Percentiles rank a stretch among this genome's conserved stretches.
phyloP scores from a whole-genome alignment of 352 stramenopile genomes.

The Globisporangium rhizosaccharum region DNA sequence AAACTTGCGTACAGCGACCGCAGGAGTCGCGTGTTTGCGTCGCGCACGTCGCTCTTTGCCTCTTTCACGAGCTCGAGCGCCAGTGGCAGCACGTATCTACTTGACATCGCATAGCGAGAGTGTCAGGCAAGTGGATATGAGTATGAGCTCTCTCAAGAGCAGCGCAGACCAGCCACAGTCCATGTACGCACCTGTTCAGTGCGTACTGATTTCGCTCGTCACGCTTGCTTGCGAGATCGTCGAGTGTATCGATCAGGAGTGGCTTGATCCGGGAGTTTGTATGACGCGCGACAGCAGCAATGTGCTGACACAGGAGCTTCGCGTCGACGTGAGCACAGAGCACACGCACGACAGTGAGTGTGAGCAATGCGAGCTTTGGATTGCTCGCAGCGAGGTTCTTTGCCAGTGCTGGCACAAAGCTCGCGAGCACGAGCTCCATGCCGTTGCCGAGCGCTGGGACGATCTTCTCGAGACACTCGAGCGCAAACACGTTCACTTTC shows the following conservation, averaged over 20 bases:
- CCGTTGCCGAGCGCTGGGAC: slow-evolving; percentile 40
- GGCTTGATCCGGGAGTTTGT: slow-evolving; percentile 61
- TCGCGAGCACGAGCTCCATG: slow-evolving; percentile 54
- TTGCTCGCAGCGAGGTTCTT: slow-evolving; percentile 61
- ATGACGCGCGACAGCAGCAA: slow-evolving; percentile 36
- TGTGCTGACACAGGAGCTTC: slow-evolving; percentile 47
- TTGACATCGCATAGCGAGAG: neutral
- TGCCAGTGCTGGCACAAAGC: slow-evolving; percentile 43
- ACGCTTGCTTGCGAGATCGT: slow-evolving; percentile 22
- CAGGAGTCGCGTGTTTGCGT: slow-evolving; percentile 46
- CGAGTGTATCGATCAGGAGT: slow-evolving; percentile 45
- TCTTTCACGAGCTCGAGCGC: slow-evolving; percentile 69
- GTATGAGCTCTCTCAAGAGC: neutral
- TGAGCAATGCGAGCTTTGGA: slow-evolving; percentile 36
- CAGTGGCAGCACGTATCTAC: slow-evolving; percentile 65
- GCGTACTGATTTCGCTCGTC: slow-evolving; percentile 58
- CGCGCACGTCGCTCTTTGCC: slow-evolving; percentile 60
- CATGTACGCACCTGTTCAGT: slow-evolving; percentile 26
- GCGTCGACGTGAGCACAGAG: slow-evolving; percentile 45
- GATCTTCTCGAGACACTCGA: slow-evolving; percentile 53
- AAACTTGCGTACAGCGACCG: slow-evolving; percentile 21
- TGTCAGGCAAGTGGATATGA: neutral
- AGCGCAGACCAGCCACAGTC: neutral
- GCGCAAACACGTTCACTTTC: slow-evolving; percentile 56
- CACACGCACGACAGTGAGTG: slow-evolving; percentile 31